Evolutionary conservation across 2,329 filamentous ascomycete genomes (phyloP), one percentile per base, ranked within the genome.

Genomic region (Alternaria triticina): DNA sequence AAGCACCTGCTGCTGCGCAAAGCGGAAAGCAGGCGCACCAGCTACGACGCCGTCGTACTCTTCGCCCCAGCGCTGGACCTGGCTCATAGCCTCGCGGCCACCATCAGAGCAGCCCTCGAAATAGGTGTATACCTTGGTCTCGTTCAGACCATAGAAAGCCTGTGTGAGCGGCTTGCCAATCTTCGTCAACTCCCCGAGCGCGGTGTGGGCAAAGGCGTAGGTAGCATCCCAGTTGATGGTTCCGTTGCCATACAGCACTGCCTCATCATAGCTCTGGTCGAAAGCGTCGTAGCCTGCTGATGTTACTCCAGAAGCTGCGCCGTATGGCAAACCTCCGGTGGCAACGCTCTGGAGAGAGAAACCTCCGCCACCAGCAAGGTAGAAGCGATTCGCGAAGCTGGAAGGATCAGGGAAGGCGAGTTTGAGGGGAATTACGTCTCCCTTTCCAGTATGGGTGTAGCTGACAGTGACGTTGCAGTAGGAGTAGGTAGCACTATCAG

Each of bases 31-130:
- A 4, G 85, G 84, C 0, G 82, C 82, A 6, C 83, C 83, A 4
- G 80, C 79, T 1, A 83, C 75, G 1, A 81, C 79, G 13, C 84
- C 84, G 62, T 86, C 83, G 60, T 82, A 84, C 68, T 85, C 68
- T 59, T 83, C 80, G 9, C 82, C 82, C 67, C 81, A 87, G 15
- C 84, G 82, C 71, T 87, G 85, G 2, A 85, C 77, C 71, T 86
- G 85, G 59, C 79, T 82, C 80, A 79, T 82, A 13, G 80, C 83
- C 67, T 85, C 82, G 6, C 83, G 79, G 2, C 83, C 86, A 20
- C 85, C 85, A 55, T 87, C 85, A 12, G 84, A 86, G 73, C 86
- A 87, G 4, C 84, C 85, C 65, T 86, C 81, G 67, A 84, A 87
- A 75, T 87, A 87, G 3, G 83, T 78, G 71, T 83, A 85, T 12